Evolutionary conservation across 2,329 filamentous ascomycete genomes (phyloP), one percentile per base, ranked within the genome.

Genomic region (Trichoderma sp.): DNA sequence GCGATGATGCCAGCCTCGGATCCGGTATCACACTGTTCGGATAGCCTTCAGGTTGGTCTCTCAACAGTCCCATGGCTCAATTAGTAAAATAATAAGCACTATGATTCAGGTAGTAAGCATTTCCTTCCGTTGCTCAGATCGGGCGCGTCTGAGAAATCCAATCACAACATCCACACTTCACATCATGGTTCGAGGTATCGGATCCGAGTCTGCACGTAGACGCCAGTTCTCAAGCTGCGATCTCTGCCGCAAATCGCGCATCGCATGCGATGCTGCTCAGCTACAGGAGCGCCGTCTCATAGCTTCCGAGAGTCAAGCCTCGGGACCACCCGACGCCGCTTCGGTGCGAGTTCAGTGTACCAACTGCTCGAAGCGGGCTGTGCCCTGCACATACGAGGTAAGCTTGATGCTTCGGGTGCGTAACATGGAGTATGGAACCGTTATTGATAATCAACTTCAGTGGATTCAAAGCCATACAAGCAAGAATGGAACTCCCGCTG

Each of bases 161-260:
- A 10, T 7, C 30, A 10, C 30, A 41, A 24, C 41, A 44, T 45
- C 5, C 17, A n/a, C 43, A 24, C 12, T 21, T 39, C 17, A 39
- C 30, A 28, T n/a, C 34, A 61, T 61, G 58, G 30, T 51, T 7
- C 47, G 5, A 43, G 34, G 17, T 21, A n/a, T 15, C 58, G 58
- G 47, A 61, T 26, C 58, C 58, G 58, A 61, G 21, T 7, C 45
- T 21, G 21, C 47, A n/a, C 47, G 47, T 7, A 51, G 58, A 17
- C 47, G 58, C 5, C 58, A 61, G 5, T 61, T 28, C 47, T 61
- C 58, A 21, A 61, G 58, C 21, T 61, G 58, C 17, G 58, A 61
- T 15, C 34, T 43, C 47, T 61, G 58, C 24, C 58, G 58, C 47
- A 43, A 41, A 43, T 43, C 47, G 30, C 58, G 58, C 17, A 61